phyloP scores from a whole-genome alignment of 163 green algal species.

The Chlamydomonas reinhardtii region DNA sequence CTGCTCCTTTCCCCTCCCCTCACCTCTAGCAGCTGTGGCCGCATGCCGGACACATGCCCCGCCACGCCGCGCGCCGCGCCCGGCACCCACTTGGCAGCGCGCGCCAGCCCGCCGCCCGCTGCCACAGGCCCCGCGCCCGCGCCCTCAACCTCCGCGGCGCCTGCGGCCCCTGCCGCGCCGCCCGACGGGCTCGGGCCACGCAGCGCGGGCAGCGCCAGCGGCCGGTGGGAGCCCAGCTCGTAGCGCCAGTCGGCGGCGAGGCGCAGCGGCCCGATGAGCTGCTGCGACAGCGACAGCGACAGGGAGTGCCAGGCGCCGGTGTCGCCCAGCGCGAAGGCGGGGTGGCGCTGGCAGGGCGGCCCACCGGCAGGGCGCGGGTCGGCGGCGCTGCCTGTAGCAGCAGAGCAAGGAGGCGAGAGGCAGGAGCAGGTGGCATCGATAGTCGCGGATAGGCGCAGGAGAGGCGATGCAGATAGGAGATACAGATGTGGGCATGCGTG shows the following conservation, averaged over 20 bases:
- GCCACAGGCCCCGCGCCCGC: not conserved
- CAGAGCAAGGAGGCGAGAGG: no score
- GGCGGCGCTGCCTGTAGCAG: no score
- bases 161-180: not conserved
- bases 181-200: not conserved
- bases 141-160: not conserved
- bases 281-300: slow-evolving; percentile 77
- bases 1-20: no score
- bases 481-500: no score
- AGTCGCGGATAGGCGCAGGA: no score
- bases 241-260: slow-evolving; percentile 62
- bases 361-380: no score
- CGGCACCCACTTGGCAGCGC: slow-evolving; percentile 1
- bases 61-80: slow-evolving; percentile 22
- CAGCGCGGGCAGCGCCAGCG: slow-evolving; percentile 22
- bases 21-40: slow-evolving; percentile 74
- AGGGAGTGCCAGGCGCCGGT: slow-evolving; percentile 79
- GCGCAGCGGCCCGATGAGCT: slow-evolving; percentile 80
- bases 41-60: slow-evolving; percentile 61
- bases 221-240: slow-evolving; percentile 31
- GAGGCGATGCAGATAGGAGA: no score
- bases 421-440: no score
- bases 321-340: slow-evolving; percentile 80
- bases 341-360: slow-evolving; percentile 48
- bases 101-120: not conserved